These are phyloP conservation scores for Scedosporium boydii DNA, from an alignment of 2,329 filamentous ascomycete genomes.

Conservation along the genomic window DNA sequence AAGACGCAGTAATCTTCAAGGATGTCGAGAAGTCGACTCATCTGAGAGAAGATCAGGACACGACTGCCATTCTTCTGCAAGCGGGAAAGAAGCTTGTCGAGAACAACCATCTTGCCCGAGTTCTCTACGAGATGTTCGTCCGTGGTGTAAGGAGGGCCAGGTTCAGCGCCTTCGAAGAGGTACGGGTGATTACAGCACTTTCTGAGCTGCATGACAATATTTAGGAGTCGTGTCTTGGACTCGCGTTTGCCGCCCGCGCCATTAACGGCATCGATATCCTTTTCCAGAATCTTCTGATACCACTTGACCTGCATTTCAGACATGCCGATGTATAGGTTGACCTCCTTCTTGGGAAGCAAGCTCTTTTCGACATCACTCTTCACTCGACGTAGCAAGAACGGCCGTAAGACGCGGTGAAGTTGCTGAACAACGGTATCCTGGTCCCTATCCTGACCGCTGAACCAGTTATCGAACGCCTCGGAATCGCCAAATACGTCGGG, in stretches of 20 bases:
- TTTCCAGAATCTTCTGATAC: constrained; percentile 98
- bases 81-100: constrained; percentile 81
- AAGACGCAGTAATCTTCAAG: constrained; percentile 98
- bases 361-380: constrained; percentile 99
- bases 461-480: constrained; percentile 97
- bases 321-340: constrained; percentile 97
- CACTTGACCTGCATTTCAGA: constrained; percentile 98
- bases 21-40: constrained; percentile 95
- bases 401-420: constrained; percentile 82
- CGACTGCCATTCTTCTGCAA: constrained; percentile 81
- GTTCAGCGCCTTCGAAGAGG: constrained; percentile 93
- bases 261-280: constrained; percentile 98
- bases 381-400: constrained; percentile 89
- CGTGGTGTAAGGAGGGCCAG: constrained; percentile 93
- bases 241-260: constrained; percentile 93
- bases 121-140: constrained; percentile 94
- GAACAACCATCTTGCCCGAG: constrained; percentile 92
- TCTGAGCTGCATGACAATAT: constrained; percentile 98
- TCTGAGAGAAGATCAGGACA: constrained; percentile 98
- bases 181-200: constrained; percentile 99
- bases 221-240: constrained; percentile 91
- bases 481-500: constrained; percentile 96
- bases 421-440: constrained; percentile 95
- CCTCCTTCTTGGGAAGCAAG: constrained; percentile 89
- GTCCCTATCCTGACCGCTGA: constrained; percentile 79